Percentiles rank a stretch among this genome's conserved stretches.
These are phyloP conservation scores for Trifolium fragiferum DNA, from an alignment of 306 rosid genomes.

Conservation along the genomic window DNA sequence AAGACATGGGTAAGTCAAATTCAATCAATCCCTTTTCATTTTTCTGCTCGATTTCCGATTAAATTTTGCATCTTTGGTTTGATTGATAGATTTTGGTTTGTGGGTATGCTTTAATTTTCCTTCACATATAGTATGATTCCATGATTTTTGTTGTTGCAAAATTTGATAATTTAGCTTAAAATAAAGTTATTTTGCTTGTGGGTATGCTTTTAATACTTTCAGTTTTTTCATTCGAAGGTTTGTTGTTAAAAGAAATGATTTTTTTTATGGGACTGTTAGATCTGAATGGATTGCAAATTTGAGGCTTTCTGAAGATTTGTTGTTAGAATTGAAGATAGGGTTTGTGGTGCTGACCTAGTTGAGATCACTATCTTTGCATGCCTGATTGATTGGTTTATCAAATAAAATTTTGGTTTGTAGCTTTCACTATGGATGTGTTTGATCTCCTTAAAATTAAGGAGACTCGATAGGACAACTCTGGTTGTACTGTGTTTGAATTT, in stretches of 20 bases:
- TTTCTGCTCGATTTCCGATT: constrained; percentile 9
- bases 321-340: background rate
- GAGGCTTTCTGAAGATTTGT: constrained; percentile 31
- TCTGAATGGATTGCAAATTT: constrained; percentile 25
- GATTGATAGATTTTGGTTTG: background rate
- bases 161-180: constrained; percentile 5
- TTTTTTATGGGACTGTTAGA: constrained; percentile 12
- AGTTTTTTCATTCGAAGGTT: constrained; percentile 16
- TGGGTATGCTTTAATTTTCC: constrained; percentile 15
- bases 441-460: too few species aligned
- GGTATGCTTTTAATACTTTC: background rate
- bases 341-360: too few species aligned
- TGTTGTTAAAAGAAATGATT: background rate
- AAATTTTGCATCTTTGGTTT: background rate
- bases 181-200: constrained; percentile 2
- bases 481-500: too few species aligned
- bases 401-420: background rate
- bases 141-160: background rate
- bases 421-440: background rate
- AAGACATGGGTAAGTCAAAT: constrained; percentile 68
- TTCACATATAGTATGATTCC: background rate
- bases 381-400: background rate
- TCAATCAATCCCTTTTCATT: constrained; percentile 25
- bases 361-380: background rate
- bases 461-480: too few species aligned